phyloP scores from a whole-genome alignment of 75 land plant genomes.

The Isoetes taiwanensis region DNA sequence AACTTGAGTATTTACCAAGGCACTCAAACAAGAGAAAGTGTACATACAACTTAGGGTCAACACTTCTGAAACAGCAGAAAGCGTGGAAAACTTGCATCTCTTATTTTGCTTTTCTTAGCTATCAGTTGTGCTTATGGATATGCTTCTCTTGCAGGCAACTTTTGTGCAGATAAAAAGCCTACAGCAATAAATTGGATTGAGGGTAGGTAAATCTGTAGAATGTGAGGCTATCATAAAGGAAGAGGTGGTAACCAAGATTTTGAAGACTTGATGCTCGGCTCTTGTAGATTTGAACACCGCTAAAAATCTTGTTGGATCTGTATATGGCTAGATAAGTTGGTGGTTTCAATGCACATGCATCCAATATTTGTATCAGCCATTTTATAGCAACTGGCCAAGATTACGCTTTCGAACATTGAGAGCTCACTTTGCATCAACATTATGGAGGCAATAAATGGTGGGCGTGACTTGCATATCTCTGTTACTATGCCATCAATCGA shows the following conservation, averaged over 20 bases:
- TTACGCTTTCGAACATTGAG: not conserved
- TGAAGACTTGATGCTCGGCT: not conserved
- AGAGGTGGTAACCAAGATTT: not conserved
- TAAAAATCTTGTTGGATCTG: conserved; percentile 1
- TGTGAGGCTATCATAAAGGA: conserved; percentile 1
- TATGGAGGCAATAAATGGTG: not conserved
- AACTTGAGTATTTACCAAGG: too few relatives aligned
- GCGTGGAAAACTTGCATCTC: too few relatives aligned
- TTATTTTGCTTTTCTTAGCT: too few relatives aligned
- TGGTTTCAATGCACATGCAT: conserved; percentile 6
- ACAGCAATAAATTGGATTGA: conserved; percentile 1
- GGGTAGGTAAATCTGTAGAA: not conserved
- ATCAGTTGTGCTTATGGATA: too few relatives aligned
- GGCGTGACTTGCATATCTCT: not conserved
- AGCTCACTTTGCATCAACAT: not conserved
- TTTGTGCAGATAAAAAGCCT: conserved; percentile 1
- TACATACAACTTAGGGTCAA: too few relatives aligned
- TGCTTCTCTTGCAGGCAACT: conserved; percentile 5
- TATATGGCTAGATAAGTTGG: not conserved
- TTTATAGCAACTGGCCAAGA: conserved; percentile 2
- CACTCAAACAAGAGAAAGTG: too few relatives aligned
- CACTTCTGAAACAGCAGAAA: too few relatives aligned
- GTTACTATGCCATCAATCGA: conserved; percentile 3
- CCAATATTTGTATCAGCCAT: not conserved
- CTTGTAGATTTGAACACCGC: not conserved